These are phyloP conservation scores for Aquilaria sinensis DNA, from an alignment of 345 rosid genomes.

Conservation along the genomic window DNA sequence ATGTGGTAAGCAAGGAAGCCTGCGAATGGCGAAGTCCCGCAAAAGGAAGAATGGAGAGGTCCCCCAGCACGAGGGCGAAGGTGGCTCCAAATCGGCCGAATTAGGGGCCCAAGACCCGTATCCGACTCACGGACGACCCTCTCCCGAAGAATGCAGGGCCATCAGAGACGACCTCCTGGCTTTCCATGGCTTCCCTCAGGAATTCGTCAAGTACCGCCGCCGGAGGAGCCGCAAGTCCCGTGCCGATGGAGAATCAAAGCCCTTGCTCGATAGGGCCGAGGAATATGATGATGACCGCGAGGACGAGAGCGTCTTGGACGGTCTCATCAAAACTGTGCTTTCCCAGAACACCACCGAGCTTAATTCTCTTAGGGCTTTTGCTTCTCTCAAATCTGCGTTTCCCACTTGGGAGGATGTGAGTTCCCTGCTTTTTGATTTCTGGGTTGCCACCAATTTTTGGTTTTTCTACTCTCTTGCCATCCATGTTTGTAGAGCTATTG, in stretches of 20 bases:
- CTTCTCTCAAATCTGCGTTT: constrained; percentile 60
- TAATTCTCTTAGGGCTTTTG: constrained; percentile 72
- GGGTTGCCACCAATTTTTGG: neutral
- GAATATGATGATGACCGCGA: constrained; percentile 25
- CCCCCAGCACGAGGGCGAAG: constrained; percentile 6
- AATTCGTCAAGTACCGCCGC: constrained; percentile 52
- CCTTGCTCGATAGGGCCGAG: constrained; percentile 8
- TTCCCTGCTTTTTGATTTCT: neutral
- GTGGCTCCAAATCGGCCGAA: constrained; percentile 16
- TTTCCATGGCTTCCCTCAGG: constrained; percentile 54
- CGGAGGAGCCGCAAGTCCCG: constrained; percentile 23
- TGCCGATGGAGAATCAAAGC: constrained; percentile 17
- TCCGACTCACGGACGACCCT: constrained; percentile 41
- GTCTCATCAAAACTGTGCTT: constrained; percentile 60
- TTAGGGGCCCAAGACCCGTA: constrained; percentile 28
- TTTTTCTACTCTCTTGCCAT: neutral
- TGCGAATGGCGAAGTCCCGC: constrained; percentile 31
- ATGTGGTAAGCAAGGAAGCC: no score
- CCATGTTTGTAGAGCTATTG: neutral
- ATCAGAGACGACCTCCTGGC: constrained; percentile 48
- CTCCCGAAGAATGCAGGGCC: constrained; percentile 43
- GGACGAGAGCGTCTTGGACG: constrained; percentile 74
- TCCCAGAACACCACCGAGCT: constrained; percentile 83
- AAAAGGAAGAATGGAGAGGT: constrained; percentile 29
- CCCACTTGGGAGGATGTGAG: constrained; percentile 73